Evolutionary conservation across 176 grass and related monocot genomes (phyloP), one percentile per base, ranked within the genome.

Genomic region (Bonia amplexicaulis): DNA sequence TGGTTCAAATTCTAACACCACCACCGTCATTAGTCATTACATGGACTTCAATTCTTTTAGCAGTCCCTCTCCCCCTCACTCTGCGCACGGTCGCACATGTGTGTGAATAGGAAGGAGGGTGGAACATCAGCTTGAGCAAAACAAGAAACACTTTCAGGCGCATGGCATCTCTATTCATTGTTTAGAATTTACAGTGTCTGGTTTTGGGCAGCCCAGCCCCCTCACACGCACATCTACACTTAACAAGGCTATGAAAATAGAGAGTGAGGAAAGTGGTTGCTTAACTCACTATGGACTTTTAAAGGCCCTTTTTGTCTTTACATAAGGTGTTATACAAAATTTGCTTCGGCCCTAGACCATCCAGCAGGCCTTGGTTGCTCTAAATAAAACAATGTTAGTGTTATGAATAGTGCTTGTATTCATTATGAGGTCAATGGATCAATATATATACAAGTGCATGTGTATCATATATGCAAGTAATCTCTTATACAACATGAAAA

Each of bases 61-160:
- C 25, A 63, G 60, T 29, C 19, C 54, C 20, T 57, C 19, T 9
- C 25, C 59, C 11, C 9, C 59, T 5, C 58, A 14, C 60, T 63
- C 6, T 16, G 6, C 12, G 0, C 14, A 15, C 0, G n/a, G 31
- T 31, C 31, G 31, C 31, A 31, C 31, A 29, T 60, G 25, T 33
- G 62, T 65, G 26, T 31, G 62, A 65, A 31, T 65, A 27, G 25
- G 25, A 63, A 29, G n/a, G 10, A 33, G 13, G 27, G 5, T 16
- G 33, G 31, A 68, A 16, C 62, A 68, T 80, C 78, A 53, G 46
- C 19, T 52, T 84, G 69, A 74, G 49, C 69, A 83, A 74, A 48
- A 82, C 55, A 73, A 33, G 12, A 33, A 61, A 46, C 53, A 41
- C 31, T 66, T 80, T 52, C 22, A 74, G 75, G 11, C 25, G 57